Evolutionary conservation across 208 protist species (phyloP), one percentile per base, ranked within the genome.

Genomic region (Ichthyophonus hoferi): DNA sequence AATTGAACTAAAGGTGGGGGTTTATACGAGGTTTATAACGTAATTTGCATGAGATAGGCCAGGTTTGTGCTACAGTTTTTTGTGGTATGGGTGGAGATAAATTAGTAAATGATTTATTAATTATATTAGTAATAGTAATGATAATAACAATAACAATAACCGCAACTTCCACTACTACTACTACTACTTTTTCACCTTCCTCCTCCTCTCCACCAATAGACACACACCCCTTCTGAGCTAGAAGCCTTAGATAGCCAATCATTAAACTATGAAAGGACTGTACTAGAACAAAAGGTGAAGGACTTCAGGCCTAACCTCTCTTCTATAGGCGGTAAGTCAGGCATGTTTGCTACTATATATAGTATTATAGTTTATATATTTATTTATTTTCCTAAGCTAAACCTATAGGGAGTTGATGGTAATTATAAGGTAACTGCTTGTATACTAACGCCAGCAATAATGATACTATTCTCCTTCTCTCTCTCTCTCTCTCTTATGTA

Each of bases 211-310:
- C n/a, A n/a, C n/a, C n/a, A n/a, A 17, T 1, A 39, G 82, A 86
- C 58, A 42, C 81, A 90, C 35, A 82, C 90, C 1, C 84, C 92
- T 0, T 96, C 96, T 33, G 93, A 97, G 88, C 87, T 98, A 24
- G 91, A 88, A 33, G 87, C 85, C 24, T 95, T 96, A 79, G 94
- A 97, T 90, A 95, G 95, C 42, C 93, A 96, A 41, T 92, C 93
- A 34, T 95, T 96, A 42, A 93, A 97, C 78, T 94, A 96, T 79
- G 92, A 96, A 3, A 96, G 96, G 14, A 40, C 79, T 40, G 37
- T 90, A 1, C 41, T 90, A 14, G n/a, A 77, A 1, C 43, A 86
- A 85, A 1, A 35, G 37, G 40, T 90, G 0, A 24, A 33, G 7
- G 1, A 76, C 24, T 1, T 24, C 17, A 24, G 39, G 31, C 89